Percentiles rank a stretch among this genome's conserved stretches.
phyloP scores from a whole-genome alignment of 495 filamentous ascomycete genomes.

The Penicillium egyptiacum region DNA sequence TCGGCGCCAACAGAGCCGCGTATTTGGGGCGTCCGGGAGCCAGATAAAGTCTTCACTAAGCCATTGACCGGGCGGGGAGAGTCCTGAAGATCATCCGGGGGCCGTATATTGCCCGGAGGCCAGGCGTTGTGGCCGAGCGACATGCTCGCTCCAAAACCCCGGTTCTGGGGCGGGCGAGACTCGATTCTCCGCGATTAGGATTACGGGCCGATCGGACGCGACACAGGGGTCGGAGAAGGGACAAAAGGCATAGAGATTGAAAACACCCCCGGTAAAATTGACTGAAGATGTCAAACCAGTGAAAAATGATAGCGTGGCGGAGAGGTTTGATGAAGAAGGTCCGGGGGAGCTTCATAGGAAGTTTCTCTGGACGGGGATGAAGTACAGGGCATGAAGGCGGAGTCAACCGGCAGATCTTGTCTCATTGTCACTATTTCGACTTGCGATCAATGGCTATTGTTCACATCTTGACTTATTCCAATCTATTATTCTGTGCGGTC shows the following conservation, averaged over 20 bases:
- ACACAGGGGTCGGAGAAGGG: slow-evolving; percentile 24
- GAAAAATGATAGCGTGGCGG: slow-evolving; percentile 39
- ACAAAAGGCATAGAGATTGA: slow-evolving; percentile 42
- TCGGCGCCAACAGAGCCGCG: slow-evolving; percentile 51
- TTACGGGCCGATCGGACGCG: slow-evolving; percentile 37
- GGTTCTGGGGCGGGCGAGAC: slow-evolving; percentile 49
- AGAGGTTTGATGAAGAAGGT: slow-evolving; percentile 43
- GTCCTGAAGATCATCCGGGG: slow-evolving; percentile 48
- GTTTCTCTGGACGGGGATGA: slow-evolving; percentile 47
- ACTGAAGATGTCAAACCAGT: slow-evolving; percentile 32
- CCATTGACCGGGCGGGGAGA: slow-evolving; percentile 49
- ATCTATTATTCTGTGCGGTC: not conserved
- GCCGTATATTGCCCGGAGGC: slow-evolving; percentile 50
- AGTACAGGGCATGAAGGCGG: slow-evolving; percentile 39
- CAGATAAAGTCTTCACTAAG: slow-evolving; percentile 44
- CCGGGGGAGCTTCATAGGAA: slow-evolving; percentile 33
- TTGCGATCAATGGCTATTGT: slow-evolving; percentile 5
- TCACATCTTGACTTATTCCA: not conserved
- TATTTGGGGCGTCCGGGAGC: slow-evolving; percentile 50
- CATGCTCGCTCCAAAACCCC: slow-evolving; percentile 54
- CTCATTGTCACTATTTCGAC: slow-evolving; percentile 9
- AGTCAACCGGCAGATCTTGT: slow-evolving; percentile 37
- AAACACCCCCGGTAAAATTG: slow-evolving; percentile 16
- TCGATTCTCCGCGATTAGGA: slow-evolving; percentile 49
- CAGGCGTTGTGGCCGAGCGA: slow-evolving; percentile 54